Conservation (phyloP, 2,329 filamentous ascomycete species). For the Penicillium nordicum region DNA sequence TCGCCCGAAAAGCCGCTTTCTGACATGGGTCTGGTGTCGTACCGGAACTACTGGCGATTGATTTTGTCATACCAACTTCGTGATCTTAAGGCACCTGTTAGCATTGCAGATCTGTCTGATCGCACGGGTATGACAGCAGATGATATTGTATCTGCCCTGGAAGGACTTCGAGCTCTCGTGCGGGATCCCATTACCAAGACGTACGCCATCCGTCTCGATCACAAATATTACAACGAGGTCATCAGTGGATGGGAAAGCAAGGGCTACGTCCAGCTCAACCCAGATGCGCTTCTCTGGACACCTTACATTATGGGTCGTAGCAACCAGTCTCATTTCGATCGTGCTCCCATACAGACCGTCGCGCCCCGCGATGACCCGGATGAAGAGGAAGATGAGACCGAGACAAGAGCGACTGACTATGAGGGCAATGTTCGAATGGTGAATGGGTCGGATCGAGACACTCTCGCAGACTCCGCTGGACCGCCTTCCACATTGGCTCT, state of each 20-base stretch:
- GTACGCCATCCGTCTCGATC: conserved; percentile 85
- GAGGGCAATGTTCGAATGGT: conserved; percentile 6
- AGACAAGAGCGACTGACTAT: conserved; percentile 20
- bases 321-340: conserved; percentile 77
- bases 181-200: conserved; percentile 82
- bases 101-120: conserved; percentile 62
- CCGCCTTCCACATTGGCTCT: conserved; percentile 36
- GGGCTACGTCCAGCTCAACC: conserved; percentile 79
- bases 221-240: conserved; percentile 80
- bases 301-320: conserved; percentile 93
- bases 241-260: conserved; percentile 87
- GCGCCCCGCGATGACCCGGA: conserved; percentile 70
- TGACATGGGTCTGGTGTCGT: conserved; percentile 96
- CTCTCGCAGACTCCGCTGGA: conserved; percentile 29
- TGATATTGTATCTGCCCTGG: conserved; percentile 90
- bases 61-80: conserved; percentile 82
- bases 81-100: conserved; percentile 55
- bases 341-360: conserved; percentile 79
- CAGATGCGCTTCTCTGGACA: conserved; percentile 82
- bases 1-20: conserved; percentile 96
- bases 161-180: conserved; percentile 83
- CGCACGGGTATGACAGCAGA: conserved; percentile 94
- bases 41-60: conserved; percentile 94
- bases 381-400: conserved; percentile 32
- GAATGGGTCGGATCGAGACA: conserved; percentile 19